Evolutionary conservation across 192 early-diverging fungal genomes (phyloP).

Genomic region (Tieghemiomyces parasiticus): DNA sequence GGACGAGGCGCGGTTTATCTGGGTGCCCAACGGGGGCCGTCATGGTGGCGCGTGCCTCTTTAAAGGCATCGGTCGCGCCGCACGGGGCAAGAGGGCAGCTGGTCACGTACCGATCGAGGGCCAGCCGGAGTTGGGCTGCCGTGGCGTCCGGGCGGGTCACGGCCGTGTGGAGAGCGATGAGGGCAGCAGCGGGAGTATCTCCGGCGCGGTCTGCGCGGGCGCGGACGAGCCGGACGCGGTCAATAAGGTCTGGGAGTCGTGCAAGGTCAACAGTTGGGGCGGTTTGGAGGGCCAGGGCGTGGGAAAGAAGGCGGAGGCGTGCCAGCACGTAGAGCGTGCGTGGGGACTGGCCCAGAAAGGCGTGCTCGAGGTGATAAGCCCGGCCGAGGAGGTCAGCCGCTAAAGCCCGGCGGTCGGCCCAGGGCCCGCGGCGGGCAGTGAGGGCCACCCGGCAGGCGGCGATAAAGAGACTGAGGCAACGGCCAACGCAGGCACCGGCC

Average conservation of each 20-base stretch:
- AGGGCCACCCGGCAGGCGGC: not conserved
- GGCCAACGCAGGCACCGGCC: not conserved
- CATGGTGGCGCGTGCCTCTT: not conserved
- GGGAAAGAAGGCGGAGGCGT: conserved; percentile 32
- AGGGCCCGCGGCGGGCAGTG: conserved; percentile 14
- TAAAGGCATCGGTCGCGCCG: not conserved
- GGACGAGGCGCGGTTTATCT: not conserved
- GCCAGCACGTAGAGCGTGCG: conserved; percentile 22
- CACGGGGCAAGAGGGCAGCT: not conserved
- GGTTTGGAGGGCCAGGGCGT: too few relatives aligned
- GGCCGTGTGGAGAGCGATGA: not conserved
- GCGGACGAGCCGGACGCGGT: not conserved
- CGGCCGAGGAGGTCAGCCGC: conserved; percentile 25
- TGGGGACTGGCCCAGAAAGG: conserved; percentile 27
- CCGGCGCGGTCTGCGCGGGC: not conserved
- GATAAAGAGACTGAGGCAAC: not conserved
- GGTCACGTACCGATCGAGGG: not conserved
- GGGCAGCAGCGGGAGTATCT: not conserved
- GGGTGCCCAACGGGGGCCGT: not conserved
- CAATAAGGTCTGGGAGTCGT: not conserved
- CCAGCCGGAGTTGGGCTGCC: not conserved
- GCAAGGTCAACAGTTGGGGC: too few relatives aligned
- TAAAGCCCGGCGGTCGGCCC: conserved; percentile 17
- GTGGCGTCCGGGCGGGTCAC: not conserved
- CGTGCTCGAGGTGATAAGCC: conserved; percentile 33